These are phyloP conservation scores for Salinomyces thailandicus DNA, from an alignment of 2,329 filamentous ascomycete genomes.

Conservation along the genomic window DNA sequence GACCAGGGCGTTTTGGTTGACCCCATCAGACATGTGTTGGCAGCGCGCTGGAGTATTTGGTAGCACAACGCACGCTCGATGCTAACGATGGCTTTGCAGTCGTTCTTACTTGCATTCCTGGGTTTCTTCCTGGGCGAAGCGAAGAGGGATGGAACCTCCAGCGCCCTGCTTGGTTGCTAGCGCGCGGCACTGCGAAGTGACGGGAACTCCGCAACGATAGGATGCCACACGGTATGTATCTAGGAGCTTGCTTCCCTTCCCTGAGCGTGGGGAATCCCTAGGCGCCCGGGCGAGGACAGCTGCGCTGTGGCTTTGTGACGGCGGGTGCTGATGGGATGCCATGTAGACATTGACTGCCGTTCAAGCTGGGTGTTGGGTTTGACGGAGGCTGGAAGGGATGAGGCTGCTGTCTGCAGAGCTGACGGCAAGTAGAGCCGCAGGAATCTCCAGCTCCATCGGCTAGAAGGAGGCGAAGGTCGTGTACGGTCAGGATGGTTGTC, in stretches of 20 bases:
- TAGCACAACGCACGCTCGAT: no score
- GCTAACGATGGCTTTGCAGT: no score
- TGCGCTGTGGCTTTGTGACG: slow-evolving; percentile 1
- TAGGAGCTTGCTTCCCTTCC: no score
- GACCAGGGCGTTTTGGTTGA: no score
- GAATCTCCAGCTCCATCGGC: neutral
- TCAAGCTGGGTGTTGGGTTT: neutral
- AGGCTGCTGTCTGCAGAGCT: neutral
- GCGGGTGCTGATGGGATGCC: slow-evolving; percentile 21
- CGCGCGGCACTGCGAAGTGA: slow-evolving; percentile 28
- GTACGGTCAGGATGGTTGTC: neutral
- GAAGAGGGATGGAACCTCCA: no score
- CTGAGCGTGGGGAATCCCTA: slow-evolving; percentile 18
- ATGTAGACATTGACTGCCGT: slow-evolving; percentile 23
- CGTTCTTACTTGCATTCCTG: no score
- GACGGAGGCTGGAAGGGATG: neutral
- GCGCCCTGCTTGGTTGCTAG: slow-evolving; percentile 7
- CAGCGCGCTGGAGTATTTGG: no score
- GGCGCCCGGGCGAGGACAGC: slow-evolving; percentile 5
- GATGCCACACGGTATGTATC: slow-evolving; percentile 28
- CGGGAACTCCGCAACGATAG: slow-evolving; percentile 28
- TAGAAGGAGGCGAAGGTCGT: neutral
- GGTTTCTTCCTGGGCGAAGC: no score
- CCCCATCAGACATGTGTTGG: no score
- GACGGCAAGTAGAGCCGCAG: neutral